Conservation (phyloP, 164 flowering plant genomes). For the Vitis vinifera region ASM3070453v1 NC_081810.1:2764501-2765000, state of each 20-base stretch:
- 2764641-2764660: constrained; percentile 63
- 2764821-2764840: not conserved
- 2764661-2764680: constrained; percentile 57
- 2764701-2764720: constrained; percentile 64
- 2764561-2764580: constrained; percentile 71
- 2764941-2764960: too few species aligned
- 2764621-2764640: constrained; percentile 64
- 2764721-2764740: constrained; percentile 45
- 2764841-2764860: too few species aligned
- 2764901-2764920: too few species aligned
- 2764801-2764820: not conserved
- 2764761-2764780: constrained; percentile 21
- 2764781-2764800: too few species aligned
- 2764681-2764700: constrained; percentile 53
- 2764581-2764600: constrained; percentile 58
- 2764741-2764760: constrained; percentile 62
- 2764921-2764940: too few species aligned
- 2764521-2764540: constrained; percentile 60
- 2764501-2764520: constrained; percentile 71
- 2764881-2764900: too few species aligned
- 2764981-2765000: not conserved
- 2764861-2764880: too few species aligned
- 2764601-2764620: constrained; percentile 52
- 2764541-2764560: constrained; percentile 71
- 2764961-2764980: too few species aligned